Conservation (phyloP, 306 rosid species). For the Prunus mongolica region DNA sequence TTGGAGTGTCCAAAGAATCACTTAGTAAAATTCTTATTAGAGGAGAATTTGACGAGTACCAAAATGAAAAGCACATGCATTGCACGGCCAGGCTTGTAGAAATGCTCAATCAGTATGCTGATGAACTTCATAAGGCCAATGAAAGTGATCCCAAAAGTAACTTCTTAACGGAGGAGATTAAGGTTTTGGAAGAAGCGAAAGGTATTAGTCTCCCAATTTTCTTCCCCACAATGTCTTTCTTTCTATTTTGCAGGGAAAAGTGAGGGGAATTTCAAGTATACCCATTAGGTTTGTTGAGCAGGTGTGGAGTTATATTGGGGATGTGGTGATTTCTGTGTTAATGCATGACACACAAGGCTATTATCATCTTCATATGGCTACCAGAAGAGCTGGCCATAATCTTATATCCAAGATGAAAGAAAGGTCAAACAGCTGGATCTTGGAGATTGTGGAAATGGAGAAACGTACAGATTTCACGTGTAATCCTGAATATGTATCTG, state of each 20-base stretch:
- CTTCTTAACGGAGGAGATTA: slow-evolving; percentile 31
- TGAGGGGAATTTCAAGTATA: not conserved
- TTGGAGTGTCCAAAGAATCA: not conserved
- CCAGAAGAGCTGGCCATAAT: not conserved
- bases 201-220: not conserved
- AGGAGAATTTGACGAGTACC: slow-evolving; percentile 39
- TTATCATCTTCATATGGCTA: not conserved
- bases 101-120: slow-evolving; percentile 11
- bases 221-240: not conserved
- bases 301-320: not conserved
- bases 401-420: not conserved
- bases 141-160: slow-evolving; percentile 1
- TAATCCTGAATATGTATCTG: not conserved
- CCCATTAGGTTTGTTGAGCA: not conserved
- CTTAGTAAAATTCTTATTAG: slow-evolving; percentile 18
- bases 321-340: not conserved
- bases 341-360: not conserved
- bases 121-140: not conserved
- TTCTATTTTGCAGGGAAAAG: not conserved
- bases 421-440: not conserved
- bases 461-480: not conserved
- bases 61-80: slow-evolving; percentile 16
- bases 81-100: slow-evolving; percentile 40
- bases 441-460: slow-evolving; percentile 8
- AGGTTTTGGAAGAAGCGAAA: not conserved